These are phyloP conservation scores for Magnaporthiopsis incrustans DNA, from an alignment of 2,329 filamentous ascomycete genomes.

Conservation along the genomic window DNA sequence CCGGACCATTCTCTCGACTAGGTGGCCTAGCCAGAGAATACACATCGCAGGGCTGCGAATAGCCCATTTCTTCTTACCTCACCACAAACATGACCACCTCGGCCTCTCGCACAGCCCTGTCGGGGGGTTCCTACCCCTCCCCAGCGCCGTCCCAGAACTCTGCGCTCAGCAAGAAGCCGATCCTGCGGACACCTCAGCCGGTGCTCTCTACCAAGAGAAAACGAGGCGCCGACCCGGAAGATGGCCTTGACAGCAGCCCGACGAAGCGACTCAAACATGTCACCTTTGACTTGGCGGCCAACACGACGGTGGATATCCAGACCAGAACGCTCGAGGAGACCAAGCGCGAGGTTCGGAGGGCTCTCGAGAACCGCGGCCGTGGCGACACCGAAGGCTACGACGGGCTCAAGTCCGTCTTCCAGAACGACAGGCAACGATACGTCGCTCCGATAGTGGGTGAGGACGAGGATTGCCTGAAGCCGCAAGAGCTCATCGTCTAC, in stretches of 20 bases:
- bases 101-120: neutral
- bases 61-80: neutral
- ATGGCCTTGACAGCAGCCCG: slow-evolving; percentile 34
- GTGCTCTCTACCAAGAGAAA: slow-evolving; percentile 37
- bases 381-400: slow-evolving; percentile 55
- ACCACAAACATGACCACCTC: slow-evolving; percentile 3
- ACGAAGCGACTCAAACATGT: slow-evolving; percentile 47
- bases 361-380: slow-evolving; percentile 47
- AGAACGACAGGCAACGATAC: slow-evolving; percentile 37
- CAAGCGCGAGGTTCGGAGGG: slow-evolving; percentile 45
- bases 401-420: slow-evolving; percentile 51
- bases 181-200: slow-evolving; percentile 39
- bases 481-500: slow-evolving; percentile 51
- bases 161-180: slow-evolving; percentile 38
- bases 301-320: slow-evolving; percentile 47
- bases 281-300: slow-evolving; percentile 50
- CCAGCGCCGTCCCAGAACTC: slow-evolving; percentile 1
- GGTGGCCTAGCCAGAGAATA: neutral
- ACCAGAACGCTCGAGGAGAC: slow-evolving; percentile 45
- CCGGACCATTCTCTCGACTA: neutral
- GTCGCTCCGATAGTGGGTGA: slow-evolving; percentile 24
- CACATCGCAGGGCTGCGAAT: neutral
- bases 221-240: slow-evolving; percentile 31
- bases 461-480: slow-evolving; percentile 37
- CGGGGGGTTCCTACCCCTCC: neutral